Evolutionary conservation across 108 stramenopile genomes (phyloP).

Genomic region (Cylindrotheca closterium): DNA sequence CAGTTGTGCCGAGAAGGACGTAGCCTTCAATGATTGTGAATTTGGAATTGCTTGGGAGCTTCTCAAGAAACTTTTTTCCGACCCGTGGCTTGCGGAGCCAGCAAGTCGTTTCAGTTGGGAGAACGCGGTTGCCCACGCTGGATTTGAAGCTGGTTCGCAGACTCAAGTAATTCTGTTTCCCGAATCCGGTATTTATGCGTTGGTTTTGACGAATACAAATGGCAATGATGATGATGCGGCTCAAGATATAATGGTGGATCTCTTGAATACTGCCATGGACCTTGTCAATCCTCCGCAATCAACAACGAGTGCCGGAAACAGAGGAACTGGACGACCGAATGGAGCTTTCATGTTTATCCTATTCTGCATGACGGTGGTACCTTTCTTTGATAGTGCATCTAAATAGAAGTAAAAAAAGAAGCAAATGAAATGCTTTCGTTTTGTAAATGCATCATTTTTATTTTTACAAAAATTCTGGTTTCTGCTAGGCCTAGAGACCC

Average conservation of each 20-base stretch:
- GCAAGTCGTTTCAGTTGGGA: conserved; percentile 11
- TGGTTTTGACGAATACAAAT: conserved; percentile 19
- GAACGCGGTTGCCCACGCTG: conserved; percentile 11
- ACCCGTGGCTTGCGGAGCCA: background rate
- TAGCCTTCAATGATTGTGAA: conserved; percentile 2
- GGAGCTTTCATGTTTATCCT: background rate
- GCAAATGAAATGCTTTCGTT: too few species aligned
- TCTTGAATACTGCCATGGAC: background rate
- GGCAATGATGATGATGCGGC: conserved; percentile 13
- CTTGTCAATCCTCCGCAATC: background rate
- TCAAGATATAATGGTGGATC: background rate
- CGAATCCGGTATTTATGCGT: conserved; percentile 17
- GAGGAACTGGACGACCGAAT: background rate
- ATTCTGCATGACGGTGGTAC: background rate
- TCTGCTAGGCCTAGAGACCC: too few species aligned
- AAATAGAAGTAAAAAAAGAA: too few species aligned
- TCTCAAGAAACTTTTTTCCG: background rate
- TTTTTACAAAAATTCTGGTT: too few species aligned
- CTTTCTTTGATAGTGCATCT: too few species aligned
- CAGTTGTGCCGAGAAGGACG: conserved; percentile 8
- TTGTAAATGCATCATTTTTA: too few species aligned
- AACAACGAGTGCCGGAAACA: background rate
- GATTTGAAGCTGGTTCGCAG: conserved; percentile 15
- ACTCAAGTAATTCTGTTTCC: conserved; percentile 22
- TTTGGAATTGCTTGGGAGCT: conserved; percentile 16